Percentiles rank a stretch among this genome's conserved stretches.
Evolutionary conservation across 2,329 filamentous ascomycete genomes (phyloP).

Genomic region (Beauveria asiatica): DNA sequence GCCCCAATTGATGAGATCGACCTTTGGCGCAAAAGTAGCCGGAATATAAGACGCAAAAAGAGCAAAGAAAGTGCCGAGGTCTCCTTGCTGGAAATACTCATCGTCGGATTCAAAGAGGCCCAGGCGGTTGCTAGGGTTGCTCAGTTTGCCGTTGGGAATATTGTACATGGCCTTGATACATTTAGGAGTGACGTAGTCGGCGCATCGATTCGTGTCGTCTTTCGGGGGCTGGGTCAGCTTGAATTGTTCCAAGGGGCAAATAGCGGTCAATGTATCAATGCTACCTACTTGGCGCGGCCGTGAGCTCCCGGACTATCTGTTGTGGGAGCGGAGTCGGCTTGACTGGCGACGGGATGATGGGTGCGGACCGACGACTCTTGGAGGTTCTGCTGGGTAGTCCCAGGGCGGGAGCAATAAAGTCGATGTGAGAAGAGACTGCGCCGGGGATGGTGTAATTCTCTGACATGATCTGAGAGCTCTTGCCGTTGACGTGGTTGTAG

Average conservation of each 20-base stretch:
- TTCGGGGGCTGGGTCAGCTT: background rate
- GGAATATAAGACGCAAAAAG: slow-evolving; percentile 26
- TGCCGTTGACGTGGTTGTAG: slow-evolving; percentile 17
- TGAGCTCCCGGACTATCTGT: background rate
- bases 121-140: slow-evolving; percentile 26
- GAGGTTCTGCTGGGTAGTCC: background rate
- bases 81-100: slow-evolving; percentile 31
- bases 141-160: slow-evolving; percentile 19
- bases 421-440: background rate
- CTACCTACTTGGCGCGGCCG: background rate
- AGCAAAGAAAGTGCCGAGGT: slow-evolving; percentile 30
- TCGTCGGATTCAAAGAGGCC: slow-evolving; percentile 33
- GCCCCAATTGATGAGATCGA: slow-evolving; percentile 21
- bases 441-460: background rate
- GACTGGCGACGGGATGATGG: background rate
- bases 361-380: background rate
- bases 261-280: background rate
- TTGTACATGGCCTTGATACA: slow-evolving; percentile 41
- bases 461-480: background rate
- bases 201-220: slow-evolving; percentile 27
- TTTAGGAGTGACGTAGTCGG: slow-evolving; percentile 44
- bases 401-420: background rate
- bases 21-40: slow-evolving; percentile 27
- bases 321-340: background rate
- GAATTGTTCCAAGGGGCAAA: too few species aligned